phyloP scores from a whole-genome alignment of 345 rosid genomes.

The Eucalyptus victrix region DNA sequence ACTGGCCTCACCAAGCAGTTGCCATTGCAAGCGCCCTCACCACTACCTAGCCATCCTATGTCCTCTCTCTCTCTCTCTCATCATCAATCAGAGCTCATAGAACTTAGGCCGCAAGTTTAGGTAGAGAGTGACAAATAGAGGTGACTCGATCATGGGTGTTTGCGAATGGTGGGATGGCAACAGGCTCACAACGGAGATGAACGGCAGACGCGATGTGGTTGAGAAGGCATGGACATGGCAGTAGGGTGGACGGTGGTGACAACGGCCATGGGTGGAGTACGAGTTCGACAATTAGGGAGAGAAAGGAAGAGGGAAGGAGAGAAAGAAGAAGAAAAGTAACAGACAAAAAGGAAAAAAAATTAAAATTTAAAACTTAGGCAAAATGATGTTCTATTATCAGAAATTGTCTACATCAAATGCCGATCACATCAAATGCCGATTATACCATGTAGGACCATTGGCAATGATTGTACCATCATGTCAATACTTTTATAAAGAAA shows the following conservation, averaged over 20 bases:
- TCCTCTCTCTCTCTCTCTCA: too few species aligned
- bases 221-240: neutral
- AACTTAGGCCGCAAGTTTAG: neutral
- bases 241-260: neutral
- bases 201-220: neutral
- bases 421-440: too few species aligned
- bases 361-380: too few species aligned
- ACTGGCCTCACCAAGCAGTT: neutral
- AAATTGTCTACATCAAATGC: too few species aligned
- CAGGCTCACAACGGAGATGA: neutral
- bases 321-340: neutral
- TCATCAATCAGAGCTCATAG: neutral
- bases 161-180: neutral
- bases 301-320: neutral
- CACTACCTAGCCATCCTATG: neutral
- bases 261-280: neutral
- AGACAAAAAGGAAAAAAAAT: too few species aligned
- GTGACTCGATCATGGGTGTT: neutral
- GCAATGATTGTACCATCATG: rapidly evolving
- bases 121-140: neutral
- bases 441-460: neutral
- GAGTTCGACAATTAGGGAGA: neutral
- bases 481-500: neutral
- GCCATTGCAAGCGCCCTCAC: neutral
- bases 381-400: neutral